Evolutionary conservation across 1,139 yeast genomes (phyloP).

Genomic region (Blastobotrys illinoisensis): DNA sequence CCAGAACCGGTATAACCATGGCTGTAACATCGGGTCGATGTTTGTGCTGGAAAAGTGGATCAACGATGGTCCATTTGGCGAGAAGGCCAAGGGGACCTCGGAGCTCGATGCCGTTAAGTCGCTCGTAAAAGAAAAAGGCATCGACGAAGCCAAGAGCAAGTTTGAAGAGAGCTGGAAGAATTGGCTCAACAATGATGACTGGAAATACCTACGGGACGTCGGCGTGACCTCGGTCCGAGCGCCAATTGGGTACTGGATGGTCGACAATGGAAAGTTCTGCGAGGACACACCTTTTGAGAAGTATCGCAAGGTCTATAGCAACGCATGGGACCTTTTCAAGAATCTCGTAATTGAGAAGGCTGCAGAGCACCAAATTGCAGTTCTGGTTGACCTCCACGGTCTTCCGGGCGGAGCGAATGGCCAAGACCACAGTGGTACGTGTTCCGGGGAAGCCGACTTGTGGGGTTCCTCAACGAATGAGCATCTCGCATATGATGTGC

Average conservation of each 20-base stretch:
- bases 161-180: slow-evolving; percentile 65
- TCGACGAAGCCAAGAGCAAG: slow-evolving; percentile 47
- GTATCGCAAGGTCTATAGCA: slow-evolving; percentile 50
- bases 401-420: slow-evolving; percentile 91
- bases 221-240: slow-evolving; percentile 75
- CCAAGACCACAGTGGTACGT: slow-evolving; percentile 76
- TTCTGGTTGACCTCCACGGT: slow-evolving; percentile 81
- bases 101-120: slow-evolving; percentile 70
- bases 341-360: slow-evolving; percentile 51
- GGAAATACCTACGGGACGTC: slow-evolving; percentile 64
- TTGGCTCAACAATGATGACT: slow-evolving; percentile 66
- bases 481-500: slow-evolving; percentile 44
- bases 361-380: slow-evolving; percentile 52
- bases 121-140: slow-evolving; percentile 45
- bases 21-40: slow-evolving; percentile 82
- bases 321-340: slow-evolving; percentile 65
- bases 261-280: slow-evolving; percentile 57
- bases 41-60: slow-evolving; percentile 70
- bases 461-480: slow-evolving; percentile 49
- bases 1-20: slow-evolving; percentile 65
- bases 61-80: slow-evolving; percentile 41
- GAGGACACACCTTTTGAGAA: slow-evolving; percentile 57
- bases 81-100: slow-evolving; percentile 45
- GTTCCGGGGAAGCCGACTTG: slow-evolving; percentile 52
- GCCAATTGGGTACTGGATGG: slow-evolving; percentile 90